Evolutionary conservation across 352 stramenopile species (phyloP), one percentile per base, ranked within the genome.

Genomic region (Globisporangium rhizosaccharum): DNA sequence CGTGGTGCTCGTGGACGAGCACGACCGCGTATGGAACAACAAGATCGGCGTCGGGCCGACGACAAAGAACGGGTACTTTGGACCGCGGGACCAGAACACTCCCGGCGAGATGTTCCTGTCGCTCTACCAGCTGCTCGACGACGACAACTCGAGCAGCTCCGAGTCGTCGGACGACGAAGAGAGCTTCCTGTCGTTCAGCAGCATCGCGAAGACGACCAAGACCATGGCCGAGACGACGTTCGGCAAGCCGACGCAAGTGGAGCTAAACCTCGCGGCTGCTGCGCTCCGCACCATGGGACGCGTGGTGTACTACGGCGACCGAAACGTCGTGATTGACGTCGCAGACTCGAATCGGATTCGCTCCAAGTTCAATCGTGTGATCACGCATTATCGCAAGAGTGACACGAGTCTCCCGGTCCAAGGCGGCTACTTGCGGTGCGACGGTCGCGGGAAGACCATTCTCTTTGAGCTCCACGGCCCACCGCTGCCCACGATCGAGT

Each of bases 281-380:
- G 77, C 78, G 56, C 47, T 90, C 46, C 71, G 70, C 3, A 85
- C 79, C 5, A 76, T 82, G 59, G 82, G 79, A 18, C 78, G 76
- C 51, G 76, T 92, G 17, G 71, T 94, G 53, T 92, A 88, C 63
- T 92, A 90, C 54, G 82, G 81, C 15, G 82, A 94, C 61, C 58
- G 59, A 0, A 90, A 92, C 45, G 63, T 94, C 11, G 75, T 90
- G 28, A 89, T 94, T 45, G 77, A 91, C 53, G 82, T 94, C 9
- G 81, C 72, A 1, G 79, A 94, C 65, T 92, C 82, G 56, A 92
- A 94, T 51, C 82, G 85, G 9, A 63, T 86, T 26, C 79, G 81
- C 23, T 90, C 79, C 44, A 92, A 90, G 64, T 91, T 94, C 61
- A 91, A 94, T 39, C 82, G 80, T 36, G 75, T 94, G 25, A 79